phyloP scores from a whole-genome alignment of 306 rosid genomes.

The Nissolia schottii region DNA sequence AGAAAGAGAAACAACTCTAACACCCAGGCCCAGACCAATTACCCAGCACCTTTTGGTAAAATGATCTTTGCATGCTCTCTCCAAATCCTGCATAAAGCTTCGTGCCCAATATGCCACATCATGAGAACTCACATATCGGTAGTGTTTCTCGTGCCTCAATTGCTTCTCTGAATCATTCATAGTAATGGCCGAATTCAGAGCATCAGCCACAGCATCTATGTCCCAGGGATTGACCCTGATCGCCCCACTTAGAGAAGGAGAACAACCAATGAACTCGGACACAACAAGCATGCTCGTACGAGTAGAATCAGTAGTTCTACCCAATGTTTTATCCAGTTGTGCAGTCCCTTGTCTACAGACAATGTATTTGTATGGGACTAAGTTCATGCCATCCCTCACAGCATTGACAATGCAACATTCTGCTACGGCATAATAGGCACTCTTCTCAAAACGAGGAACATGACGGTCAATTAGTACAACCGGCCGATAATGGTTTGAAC shows the following conservation, averaged over 20 bases:
- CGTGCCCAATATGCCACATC: slow-evolving; percentile 83
- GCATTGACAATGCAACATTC: slow-evolving; percentile 86
- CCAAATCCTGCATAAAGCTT: slow-evolving; percentile 72
- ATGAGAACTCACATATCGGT: slow-evolving; percentile 68
- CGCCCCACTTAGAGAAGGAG: slow-evolving; percentile 86
- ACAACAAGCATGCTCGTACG: slow-evolving; percentile 70
- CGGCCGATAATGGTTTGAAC: slow-evolving; percentile 48
- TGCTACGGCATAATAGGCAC: slow-evolving; percentile 72
- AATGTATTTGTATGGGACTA: slow-evolving; percentile 76
- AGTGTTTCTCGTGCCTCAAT: slow-evolving; percentile 72
- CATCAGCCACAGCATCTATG: slow-evolving; percentile 66
- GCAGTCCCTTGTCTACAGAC: slow-evolving; percentile 72
- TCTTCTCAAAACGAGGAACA: slow-evolving; percentile 70
- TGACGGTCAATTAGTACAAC: slow-evolving; percentile 66
- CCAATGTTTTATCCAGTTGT: slow-evolving; percentile 45
- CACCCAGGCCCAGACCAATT: slow-evolving; percentile 63
- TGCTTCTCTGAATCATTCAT: slow-evolving; percentile 55
- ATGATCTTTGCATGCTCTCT: slow-evolving; percentile 74
- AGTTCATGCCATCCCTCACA: slow-evolving; percentile 80
- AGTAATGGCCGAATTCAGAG: slow-evolving; percentile 61
- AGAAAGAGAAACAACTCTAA: slow-evolving; percentile 66
- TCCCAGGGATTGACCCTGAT: slow-evolving; percentile 88
- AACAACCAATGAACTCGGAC: slow-evolving; percentile 83
- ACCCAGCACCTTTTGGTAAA: slow-evolving; percentile 68
- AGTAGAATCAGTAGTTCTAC: slow-evolving; percentile 36